Evolutionary conservation across 768 basidiomycete genomes (phyloP).

Genomic region (Sporobolomyces phaffii): DNA sequence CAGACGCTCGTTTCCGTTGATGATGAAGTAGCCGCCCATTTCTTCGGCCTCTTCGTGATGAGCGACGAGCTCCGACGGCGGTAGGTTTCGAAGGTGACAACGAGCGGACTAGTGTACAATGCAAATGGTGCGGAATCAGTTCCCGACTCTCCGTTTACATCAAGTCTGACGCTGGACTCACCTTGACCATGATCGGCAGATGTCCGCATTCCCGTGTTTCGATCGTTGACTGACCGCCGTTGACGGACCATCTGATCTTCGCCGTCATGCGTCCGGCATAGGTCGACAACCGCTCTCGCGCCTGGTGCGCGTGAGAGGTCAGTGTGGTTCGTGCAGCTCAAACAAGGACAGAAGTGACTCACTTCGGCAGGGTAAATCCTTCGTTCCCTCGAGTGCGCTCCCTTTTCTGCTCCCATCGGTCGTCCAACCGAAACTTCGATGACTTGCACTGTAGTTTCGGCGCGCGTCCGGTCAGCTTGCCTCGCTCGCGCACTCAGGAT

Average conservation of each 20-base stretch:
- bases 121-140: too few species aligned
- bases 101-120: constrained; percentile 92
- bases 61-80: constrained; percentile 76
- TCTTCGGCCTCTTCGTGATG: constrained; percentile 96
- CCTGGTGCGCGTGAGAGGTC: constrained; percentile 51
- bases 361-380: constrained; percentile 87
- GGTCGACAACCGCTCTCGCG: constrained; percentile 84
- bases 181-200: constrained; percentile 93
- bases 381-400: constrained; percentile 65
- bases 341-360: constrained; percentile 27
- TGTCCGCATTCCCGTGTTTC: constrained; percentile 79
- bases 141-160: too few species aligned
- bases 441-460: constrained; percentile 90
- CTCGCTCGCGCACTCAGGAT: not conserved
- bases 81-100: constrained; percentile 80
- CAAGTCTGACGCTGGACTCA: too few species aligned
- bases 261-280: constrained; percentile 86
- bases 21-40: constrained; percentile 96
- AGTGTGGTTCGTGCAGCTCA: not conserved
- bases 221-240: constrained; percentile 62
- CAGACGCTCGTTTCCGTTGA: constrained; percentile 98
- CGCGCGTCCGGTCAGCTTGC: too few species aligned
- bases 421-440: constrained; percentile 73
- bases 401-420: constrained; percentile 81
- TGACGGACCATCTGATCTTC: constrained; percentile 76